These are phyloP conservation scores for Auriscalpium microsporum DNA, from an alignment of 768 basidiomycete species.

Conservation along the genomic window DNA sequence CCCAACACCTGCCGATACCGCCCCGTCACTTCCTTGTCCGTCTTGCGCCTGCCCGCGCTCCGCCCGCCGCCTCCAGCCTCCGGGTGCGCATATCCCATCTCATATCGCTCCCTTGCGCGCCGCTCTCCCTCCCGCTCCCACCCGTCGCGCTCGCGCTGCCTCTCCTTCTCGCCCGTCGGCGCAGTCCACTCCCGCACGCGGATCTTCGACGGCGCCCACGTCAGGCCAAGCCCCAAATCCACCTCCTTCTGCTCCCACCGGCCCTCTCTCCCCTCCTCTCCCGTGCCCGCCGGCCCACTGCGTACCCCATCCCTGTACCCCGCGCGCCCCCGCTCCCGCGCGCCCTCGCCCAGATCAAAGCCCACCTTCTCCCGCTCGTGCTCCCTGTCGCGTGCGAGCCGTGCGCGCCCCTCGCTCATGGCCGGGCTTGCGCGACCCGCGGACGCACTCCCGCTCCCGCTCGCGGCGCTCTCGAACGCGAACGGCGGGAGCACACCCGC, in stretches of 20 bases:
- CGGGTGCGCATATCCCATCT: constrained; percentile 19
- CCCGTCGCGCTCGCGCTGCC: constrained; percentile 18
- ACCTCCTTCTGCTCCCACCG: constrained; percentile 14
- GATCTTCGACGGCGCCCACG: constrained; percentile 16
- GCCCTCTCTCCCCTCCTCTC: constrained; percentile 3
- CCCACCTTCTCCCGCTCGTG: background rate
- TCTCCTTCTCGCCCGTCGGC: constrained; percentile 10
- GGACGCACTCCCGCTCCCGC: constrained; percentile 3
- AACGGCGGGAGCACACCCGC: constrained; percentile 15
- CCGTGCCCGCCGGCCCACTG: background rate
- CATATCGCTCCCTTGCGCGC: constrained; percentile 7
- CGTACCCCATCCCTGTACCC: background rate
- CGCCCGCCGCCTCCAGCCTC: constrained; percentile 18
- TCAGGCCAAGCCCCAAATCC: constrained; percentile 12
- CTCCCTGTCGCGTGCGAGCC: background rate
- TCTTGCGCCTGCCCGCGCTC: constrained; percentile 7
- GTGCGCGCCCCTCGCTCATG: constrained; percentile 2
- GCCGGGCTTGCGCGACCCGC: constrained; percentile 1
- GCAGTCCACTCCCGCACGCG: constrained; percentile 15
- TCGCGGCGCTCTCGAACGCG: constrained; percentile 13
- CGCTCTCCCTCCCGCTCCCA: constrained; percentile 18
- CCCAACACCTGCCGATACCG: constrained; percentile 13
- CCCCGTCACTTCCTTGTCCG: constrained; percentile 12
- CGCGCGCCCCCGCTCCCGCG: constrained; percentile 7
- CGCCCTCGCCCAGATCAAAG: constrained; percentile 10